phyloP scores from a whole-genome alignment of 2,329 filamentous ascomycete genomes.

The Paecilomyces dactylethromorphus region DNA sequence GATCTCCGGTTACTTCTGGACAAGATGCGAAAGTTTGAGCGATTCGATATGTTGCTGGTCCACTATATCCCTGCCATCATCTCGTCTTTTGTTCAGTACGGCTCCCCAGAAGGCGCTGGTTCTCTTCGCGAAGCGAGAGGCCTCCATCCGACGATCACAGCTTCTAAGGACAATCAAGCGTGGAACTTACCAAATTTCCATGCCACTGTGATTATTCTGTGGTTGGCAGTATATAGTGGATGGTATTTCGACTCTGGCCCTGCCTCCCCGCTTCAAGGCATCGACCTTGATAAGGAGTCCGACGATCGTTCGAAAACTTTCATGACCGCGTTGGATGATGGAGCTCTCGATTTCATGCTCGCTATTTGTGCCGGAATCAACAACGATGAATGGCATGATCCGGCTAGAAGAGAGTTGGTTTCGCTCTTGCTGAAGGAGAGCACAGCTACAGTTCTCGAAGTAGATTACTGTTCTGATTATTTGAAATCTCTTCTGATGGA shows the following conservation, averaged over 20 bases:
- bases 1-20: slow-evolving; percentile 70
- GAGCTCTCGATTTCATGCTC: slow-evolving; percentile 86
- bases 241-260: slow-evolving; percentile 73
- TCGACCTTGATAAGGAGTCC: slow-evolving; percentile 62
- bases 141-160: slow-evolving; percentile 63
- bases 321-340: slow-evolving; percentile 72
- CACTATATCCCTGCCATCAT: slow-evolving; percentile 79
- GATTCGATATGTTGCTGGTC: slow-evolving; percentile 67
- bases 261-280: slow-evolving; percentile 51
- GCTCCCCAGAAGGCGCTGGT: slow-evolving; percentile 65
- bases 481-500: slow-evolving; percentile 70
- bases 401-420: slow-evolving; percentile 74
- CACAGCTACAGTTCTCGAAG: slow-evolving; percentile 60
- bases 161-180: slow-evolving; percentile 57
- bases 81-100: slow-evolving; percentile 69
- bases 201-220: slow-evolving; percentile 73
- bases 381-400: slow-evolving; percentile 78
- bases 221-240: slow-evolving; percentile 89
- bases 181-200: slow-evolving; percentile 73
- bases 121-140: slow-evolving; percentile 63
- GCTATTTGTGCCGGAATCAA: slow-evolving; percentile 76
- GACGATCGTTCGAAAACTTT: slow-evolving; percentile 67
- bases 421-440: slow-evolving; percentile 78
- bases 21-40: slow-evolving; percentile 63
- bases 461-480: slow-evolving; percentile 60